Evolutionary conservation across 768 basidiomycete species (phyloP), one percentile per base, ranked within the genome.

Genomic region (Clitopilus hobsonii): DNA sequence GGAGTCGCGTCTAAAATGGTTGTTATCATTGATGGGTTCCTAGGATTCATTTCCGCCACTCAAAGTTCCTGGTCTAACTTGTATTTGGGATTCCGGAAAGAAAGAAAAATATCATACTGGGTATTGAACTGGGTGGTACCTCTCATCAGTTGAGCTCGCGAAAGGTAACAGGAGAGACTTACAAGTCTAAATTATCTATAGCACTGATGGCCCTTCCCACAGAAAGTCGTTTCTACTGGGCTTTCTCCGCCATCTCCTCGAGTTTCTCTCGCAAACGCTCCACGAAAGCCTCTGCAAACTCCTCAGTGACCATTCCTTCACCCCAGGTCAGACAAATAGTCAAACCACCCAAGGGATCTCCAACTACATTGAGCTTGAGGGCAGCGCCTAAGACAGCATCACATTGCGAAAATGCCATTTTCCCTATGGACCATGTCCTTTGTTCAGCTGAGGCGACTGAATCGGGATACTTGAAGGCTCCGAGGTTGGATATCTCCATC

Each of bases 401-500:
- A 49, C 65, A 68, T 51, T 70, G 70, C 4, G 65, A 67, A 51
- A 71, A 72, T 5, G 52, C 57, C 61, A 65, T 60, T 20, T 54
- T 54, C 30, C 58, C 64, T 8, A 63, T 61, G 32, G 54, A 57
- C 67, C 65, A 68, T 27, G 22, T 48, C 28, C 23, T 29, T 11
- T 54, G 54, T 20, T 25, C 60, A 0, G 6, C 20, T 18, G 22
- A 20, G 8, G 10, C 41, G 20, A 47, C 23, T 30, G 38, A 38
- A 0, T 45, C 38, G 6, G 49, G 27, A 26, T 51, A 51, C 18
- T 56, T 55, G 24, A 73, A 69, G 3, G 57, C 60, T 13, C 75
- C 74, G 13, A 72, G 51, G 58, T 77, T 77, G n/a, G 75, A 76
- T 10, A 76, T 51, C 56, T 70, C 69, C 16, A 77, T 52, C 27